Evolutionary conservation across 2,329 filamentous ascomycete species (phyloP).

Genomic region (Basipetospora chlamydospora): DNA sequence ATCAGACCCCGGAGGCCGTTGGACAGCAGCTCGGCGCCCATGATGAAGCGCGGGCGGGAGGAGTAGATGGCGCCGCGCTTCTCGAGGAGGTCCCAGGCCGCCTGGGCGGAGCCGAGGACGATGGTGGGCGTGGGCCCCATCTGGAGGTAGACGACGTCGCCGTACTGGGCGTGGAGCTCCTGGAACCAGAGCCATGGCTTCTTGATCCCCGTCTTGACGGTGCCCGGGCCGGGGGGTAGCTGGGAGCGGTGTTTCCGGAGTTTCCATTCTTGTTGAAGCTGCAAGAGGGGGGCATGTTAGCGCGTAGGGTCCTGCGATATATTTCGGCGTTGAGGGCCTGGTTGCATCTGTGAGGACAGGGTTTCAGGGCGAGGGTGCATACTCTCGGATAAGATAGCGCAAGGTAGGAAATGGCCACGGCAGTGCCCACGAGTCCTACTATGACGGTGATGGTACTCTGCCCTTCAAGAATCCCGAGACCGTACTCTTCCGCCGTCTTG

Average conservation of each 20-base stretch:
- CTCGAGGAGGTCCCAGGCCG: constrained; percentile 28
- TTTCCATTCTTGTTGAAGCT: constrained; percentile 23
- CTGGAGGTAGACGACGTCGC: constrained; percentile 27
- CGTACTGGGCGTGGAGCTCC: constrained; percentile 21
- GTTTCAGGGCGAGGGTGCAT: constrained; percentile 4
- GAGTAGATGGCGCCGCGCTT: constrained; percentile 27
- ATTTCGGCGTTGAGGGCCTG: not conserved
- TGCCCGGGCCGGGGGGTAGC: constrained; percentile 23
- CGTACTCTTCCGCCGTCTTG: too few relatives aligned
- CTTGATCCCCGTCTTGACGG: constrained; percentile 20
- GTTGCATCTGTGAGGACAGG: not conserved
- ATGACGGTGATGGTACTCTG: constrained; percentile 3
- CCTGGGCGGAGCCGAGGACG: constrained; percentile 25
- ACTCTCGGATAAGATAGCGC: constrained; percentile 14
- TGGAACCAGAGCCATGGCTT: constrained; percentile 29
- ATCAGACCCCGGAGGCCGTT: constrained; percentile 26
- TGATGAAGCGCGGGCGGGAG: constrained; percentile 29
- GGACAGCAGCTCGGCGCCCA: constrained; percentile 27
- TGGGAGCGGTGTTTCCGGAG: constrained; percentile 22
- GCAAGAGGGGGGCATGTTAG: not conserved
- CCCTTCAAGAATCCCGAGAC: too few relatives aligned
- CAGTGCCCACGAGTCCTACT: constrained; percentile 10
- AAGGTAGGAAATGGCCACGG: constrained; percentile 12
- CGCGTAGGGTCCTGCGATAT: not conserved
- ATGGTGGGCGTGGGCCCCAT: constrained; percentile 26